Percentiles rank a stretch among this genome's conserved stretches.
Conservation (phyloP, 768 basidiomycete genomes). For the Macrolepiota fuliginosa region DNA sequence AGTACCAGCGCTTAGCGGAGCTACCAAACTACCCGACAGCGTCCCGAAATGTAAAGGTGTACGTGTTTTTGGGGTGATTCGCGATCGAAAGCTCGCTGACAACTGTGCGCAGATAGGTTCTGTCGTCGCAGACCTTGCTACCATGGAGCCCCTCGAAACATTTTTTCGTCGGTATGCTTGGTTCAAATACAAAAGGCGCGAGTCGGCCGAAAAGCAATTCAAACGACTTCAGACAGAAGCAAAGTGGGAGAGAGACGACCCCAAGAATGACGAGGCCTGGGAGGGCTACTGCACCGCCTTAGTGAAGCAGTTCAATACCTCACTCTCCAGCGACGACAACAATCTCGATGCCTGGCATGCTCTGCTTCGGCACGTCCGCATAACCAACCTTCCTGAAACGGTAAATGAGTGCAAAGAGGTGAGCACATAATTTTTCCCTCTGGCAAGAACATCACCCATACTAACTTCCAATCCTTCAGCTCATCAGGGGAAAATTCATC, state of each 20-base stretch:
- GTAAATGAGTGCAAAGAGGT: background rate
- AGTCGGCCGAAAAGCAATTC: background rate
- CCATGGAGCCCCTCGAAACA: background rate
- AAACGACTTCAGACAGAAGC: background rate
- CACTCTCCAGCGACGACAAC: background rate
- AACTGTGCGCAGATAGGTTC: no score
- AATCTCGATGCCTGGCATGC: slow-evolving; percentile 2
- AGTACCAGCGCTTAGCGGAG: background rate
- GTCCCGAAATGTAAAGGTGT: no score
- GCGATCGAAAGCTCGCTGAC: no score
- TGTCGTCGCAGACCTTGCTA: background rate
- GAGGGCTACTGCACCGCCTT: background rate
- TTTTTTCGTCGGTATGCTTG: background rate
- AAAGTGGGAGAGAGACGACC: background rate
- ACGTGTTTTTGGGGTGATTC: no score
- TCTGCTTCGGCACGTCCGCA: background rate
- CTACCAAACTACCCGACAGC: no score
- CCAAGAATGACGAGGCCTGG: background rate
- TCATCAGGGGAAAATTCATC: slow-evolving; percentile 8
- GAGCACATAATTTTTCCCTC: no score
- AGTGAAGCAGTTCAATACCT: slow-evolving; percentile 4
- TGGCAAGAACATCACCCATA: background rate
- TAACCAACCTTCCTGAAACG: background rate
- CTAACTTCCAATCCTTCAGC: background rate
- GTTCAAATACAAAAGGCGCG: background rate